These are phyloP conservation scores for Amaranthus tricolor DNA, from an alignment of 179 eudicot species.

Conservation along the genomic window DNA sequence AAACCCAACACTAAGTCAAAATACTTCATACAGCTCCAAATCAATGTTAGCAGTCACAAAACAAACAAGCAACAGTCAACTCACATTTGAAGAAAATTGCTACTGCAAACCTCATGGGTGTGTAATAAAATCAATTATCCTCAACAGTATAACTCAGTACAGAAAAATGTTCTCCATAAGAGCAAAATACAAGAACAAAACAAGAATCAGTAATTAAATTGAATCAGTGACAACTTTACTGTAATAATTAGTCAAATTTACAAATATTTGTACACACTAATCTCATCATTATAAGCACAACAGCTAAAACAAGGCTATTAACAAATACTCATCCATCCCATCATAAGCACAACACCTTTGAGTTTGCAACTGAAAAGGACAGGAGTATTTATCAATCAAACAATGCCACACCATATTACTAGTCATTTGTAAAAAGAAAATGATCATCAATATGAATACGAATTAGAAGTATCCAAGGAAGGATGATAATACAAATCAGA, in stretches of 20 bases:
- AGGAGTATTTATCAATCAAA: not conserved
- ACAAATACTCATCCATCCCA: not conserved
- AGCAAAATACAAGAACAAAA: not conserved
- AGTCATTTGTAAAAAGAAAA: not conserved
- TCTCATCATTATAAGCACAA: not conserved
- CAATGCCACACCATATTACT: not conserved
- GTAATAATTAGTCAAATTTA: not conserved
- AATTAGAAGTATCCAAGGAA: slow-evolving; percentile 19
- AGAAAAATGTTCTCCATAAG: not conserved
- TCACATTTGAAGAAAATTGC: not conserved
- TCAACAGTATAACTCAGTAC: not conserved
- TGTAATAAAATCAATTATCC: not conserved
- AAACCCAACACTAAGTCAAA: not conserved
- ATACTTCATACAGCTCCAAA: not conserved
- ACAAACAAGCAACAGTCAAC: not conserved
- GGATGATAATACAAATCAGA: slow-evolving; percentile 19
- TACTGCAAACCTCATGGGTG: not conserved
- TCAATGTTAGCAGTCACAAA: not conserved
- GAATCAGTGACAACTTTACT: slow-evolving; percentile 3
- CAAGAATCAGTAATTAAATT: not conserved
- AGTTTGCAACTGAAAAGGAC: not conserved
- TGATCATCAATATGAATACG: slow-evolving; percentile 14
- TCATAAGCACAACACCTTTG: not conserved
- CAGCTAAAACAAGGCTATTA: slow-evolving; percentile 1
- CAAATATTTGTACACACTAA: slow-evolving; percentile 8